Evolutionary conservation across 371 early-diverging fungal species (phyloP), one percentile per base, ranked within the genome.

Genomic region (Smittium mucronatum): DNA sequence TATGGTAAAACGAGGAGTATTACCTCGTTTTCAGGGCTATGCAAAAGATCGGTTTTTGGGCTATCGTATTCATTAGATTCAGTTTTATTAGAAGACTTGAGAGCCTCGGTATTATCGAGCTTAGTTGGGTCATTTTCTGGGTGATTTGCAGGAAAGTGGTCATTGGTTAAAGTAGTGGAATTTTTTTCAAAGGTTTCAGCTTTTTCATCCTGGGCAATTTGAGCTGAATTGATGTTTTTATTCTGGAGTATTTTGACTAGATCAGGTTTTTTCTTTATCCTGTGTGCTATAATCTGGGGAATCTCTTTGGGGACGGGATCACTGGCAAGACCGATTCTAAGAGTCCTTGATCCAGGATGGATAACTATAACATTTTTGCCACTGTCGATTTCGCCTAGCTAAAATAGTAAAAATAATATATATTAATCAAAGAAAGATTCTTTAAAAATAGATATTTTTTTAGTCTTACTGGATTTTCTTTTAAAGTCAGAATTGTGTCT

Each of bases 271-370:
- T 69, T 47, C 32, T 34, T n/a, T 31, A 71, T 47, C 21, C 81
- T 77, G 59, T 92, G 85, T 2, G 93, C 90, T 70, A 93, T 87
- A 1, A 89, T 86, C 70, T 93, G 90, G 17, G 93, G 93, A 0
- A 91, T 78, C 15, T 85, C 84, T 21, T 75, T 76, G 2, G 94
- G 93, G 63, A 90, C 86, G 0, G 93, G 87, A 68, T 94, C 92
- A 2, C 88, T 86, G 1, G 92, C 89, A 25, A 84, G 77, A 5
- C 93, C 93, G 25, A 93, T 83, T 60, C 91, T 83, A 58, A 92
- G 76, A 72, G 84, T 84, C 61, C 87, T 82, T 63, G 93, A 93
- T 33, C 94, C 94, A 15, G 93, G 89, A 63, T 94, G 93, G 64
- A 94, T 87, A 2, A 94, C 84, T 58, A 93, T 85, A 21, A 89